A percentile compares a stretch with the other conserved stretches of the same genome.
These are phyloP conservation scores for Dillenia turbinata DNA, from an alignment of 164 flowering plant species.

Conservation along the genomic window DNA sequence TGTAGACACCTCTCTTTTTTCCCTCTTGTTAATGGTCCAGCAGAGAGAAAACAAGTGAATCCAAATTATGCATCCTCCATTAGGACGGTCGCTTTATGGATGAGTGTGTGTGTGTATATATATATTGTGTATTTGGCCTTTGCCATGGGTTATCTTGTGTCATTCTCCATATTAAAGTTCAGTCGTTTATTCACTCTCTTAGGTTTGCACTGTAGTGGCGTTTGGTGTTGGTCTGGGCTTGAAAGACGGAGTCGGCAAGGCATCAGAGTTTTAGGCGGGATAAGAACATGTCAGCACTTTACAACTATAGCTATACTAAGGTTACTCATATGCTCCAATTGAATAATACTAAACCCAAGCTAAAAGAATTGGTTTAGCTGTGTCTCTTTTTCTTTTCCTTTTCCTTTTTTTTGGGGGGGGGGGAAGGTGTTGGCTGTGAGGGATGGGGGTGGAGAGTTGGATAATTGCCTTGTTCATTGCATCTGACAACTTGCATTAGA, in stretches of 20 bases:
- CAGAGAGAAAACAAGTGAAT: conserved; percentile 16
- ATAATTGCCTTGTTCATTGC: too few relatives aligned
- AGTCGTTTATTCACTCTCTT: conserved; percentile 12
- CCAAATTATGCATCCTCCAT: conserved; percentile 35
- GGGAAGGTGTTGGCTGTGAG: too few relatives aligned
- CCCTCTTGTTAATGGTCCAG: conserved; percentile 18
- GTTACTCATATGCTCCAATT: too few relatives aligned
- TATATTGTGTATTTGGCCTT: background rate
- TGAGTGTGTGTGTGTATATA: conserved; percentile 33
- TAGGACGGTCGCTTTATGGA: conserved; percentile 69
- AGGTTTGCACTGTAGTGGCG: conserved; percentile 76
- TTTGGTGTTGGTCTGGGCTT: conserved; percentile 89
- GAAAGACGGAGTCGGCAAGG: conserved; percentile 79
- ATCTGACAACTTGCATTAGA: too few relatives aligned
- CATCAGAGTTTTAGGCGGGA: conserved; percentile 97
- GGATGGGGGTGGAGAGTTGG: too few relatives aligned
- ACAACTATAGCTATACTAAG: too few relatives aligned
- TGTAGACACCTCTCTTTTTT: conserved; percentile 13
- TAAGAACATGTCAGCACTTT: conserved; percentile 15
- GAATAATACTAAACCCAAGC: too few relatives aligned
- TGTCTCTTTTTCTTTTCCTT: too few relatives aligned
- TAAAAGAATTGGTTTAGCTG: too few relatives aligned
- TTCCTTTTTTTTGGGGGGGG: too few relatives aligned
- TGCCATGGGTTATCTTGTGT: conserved; percentile 1
- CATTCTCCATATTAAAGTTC: conserved; percentile 6